Base-by-base conservation (phyloP, 192 early-diverging fungal species). In the Mortierella alpina region DNA sequence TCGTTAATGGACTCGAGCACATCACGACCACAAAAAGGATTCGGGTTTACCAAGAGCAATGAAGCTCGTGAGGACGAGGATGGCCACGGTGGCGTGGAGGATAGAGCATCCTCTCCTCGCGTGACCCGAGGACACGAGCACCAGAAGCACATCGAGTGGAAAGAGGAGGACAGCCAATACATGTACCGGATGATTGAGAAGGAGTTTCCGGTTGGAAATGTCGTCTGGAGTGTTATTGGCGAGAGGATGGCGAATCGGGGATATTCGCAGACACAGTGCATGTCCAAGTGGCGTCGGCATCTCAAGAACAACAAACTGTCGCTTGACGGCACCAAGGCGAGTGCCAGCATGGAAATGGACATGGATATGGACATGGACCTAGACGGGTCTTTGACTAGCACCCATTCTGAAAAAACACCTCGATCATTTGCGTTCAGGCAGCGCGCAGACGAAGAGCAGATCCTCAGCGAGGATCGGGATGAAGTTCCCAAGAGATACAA, bases 101-200 rank as follows among this genome's bases (percentile, higher is more conserved):
- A 51, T 5, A 42, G n/a, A 6, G 45, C 53, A 54, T n/a, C 47
- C 1, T 76, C 67, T 7, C 68, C 75, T 8, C 72, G 72, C 10
- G 18, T 23, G 12, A 60, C 67, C 17, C 63, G 50, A n/a, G 44
- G 23, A 5, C 59, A 63, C 10, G 77, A 80, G 53, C 77, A 80
- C 49, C 77, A 80, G 52, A 80, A 80, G 49, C 77, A 80, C 18
- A 68, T 80, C 41, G 77, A 80, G 42, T 80, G 77, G 77, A 80
- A 80, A 42, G 77, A 80, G n/a, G 77, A 80, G 31, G 77, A 80
- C 59, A 80, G 77, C 14, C 70, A 63, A 41, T 72, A 72, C 60
- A 80, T 80, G 77, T 80, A 68, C 55, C 69, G 66, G n/a, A 20
- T 80, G 14, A 80, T 80, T 44, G 77, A 80, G 42, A 67, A 62